phyloP scores from a whole-genome alignment of 805 yeast species.

The Candida fluviatilis region DNA sequence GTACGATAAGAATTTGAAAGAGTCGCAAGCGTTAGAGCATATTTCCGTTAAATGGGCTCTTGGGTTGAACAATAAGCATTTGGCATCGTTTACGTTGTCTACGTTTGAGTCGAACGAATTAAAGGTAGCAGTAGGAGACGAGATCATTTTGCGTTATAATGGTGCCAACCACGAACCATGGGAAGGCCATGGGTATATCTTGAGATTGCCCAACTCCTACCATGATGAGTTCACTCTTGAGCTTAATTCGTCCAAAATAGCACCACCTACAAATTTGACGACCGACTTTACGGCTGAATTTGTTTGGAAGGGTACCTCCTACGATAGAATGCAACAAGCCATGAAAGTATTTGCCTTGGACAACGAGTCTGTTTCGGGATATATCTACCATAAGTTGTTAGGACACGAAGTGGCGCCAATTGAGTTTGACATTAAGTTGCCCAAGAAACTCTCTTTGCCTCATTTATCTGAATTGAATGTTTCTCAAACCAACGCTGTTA shows the following conservation, averaged over 20 bases:
- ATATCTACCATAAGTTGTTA: constrained; percentile 69
- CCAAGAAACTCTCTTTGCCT: constrained; percentile 58
- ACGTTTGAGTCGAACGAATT: constrained; percentile 61
- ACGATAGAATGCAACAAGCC: constrained; percentile 80
- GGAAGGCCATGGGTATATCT: constrained; percentile 69
- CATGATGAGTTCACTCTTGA: constrained; percentile 73
- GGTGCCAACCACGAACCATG: constrained; percentile 60
- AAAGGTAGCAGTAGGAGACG: constrained; percentile 82
- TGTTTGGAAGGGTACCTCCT: constrained; percentile 85
- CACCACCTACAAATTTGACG: constrained; percentile 56
- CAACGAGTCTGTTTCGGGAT: constrained; percentile 65
- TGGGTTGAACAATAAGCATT: constrained; percentile 58
- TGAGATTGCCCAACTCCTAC: constrained; percentile 62
- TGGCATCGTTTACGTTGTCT: constrained; percentile 66
- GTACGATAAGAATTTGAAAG: constrained; percentile 68
- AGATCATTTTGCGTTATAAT: constrained; percentile 60
- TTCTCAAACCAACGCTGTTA: constrained; percentile 78
- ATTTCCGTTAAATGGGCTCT: constrained; percentile 71
- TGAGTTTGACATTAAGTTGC: constrained; percentile 58
- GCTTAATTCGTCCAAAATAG: constrained; percentile 38
- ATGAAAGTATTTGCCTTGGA: constrained; percentile 66
- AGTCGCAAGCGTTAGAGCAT: constrained; percentile 71
- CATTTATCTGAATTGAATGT: constrained; percentile 66
- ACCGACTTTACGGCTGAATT: constrained; percentile 79
- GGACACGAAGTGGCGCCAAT: constrained; percentile 74